Evolutionary conservation across 208 protist species (phyloP), one percentile per base, ranked within the genome.

Genomic region (Trichomonas gallinae): DNA sequence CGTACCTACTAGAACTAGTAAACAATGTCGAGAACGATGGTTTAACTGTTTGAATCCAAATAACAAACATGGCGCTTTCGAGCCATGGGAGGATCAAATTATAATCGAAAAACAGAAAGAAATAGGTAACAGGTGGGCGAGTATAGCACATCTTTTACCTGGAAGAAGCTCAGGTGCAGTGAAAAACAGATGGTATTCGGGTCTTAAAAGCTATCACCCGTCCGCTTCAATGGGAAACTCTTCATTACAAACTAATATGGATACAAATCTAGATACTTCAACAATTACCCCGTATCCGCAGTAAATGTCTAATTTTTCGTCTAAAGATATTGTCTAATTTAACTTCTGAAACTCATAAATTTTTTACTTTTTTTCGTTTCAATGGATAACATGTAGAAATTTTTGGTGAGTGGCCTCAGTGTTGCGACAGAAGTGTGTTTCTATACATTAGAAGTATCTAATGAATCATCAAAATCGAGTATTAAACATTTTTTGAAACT

Each of bases 91-190:
- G 31, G 83, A 89, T 46, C 34, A 89, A 46, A 46, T 89, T 46
- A 89, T 89, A 45, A 89, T 89, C 40, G 40, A 89, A 46, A 89
- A 89, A 89, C 83, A 89, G 42, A 89, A 89, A 46, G 83, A 89
- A 89, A 40, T 89, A 23, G 83, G 83, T n/a, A 89, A 89, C 36
- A 45, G 83, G 40, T 89, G 83, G 83, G 36, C 83, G n/a, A n/a
- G 23, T 31, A 89, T 89, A n/a, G 83, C 83, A 15, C 83, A 89
- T 23, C 40, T 46, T 44, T 89, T 89, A 31, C 83, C 83, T 15
- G 83, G 83, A 8, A 89, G 83, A 89, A 44, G n/a, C 13, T 46
- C 83, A n/a, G 83, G 83, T 89, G 34, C 83, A 23, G 40, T 89
- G 13, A 89, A 89, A 46, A 89, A 89, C 31, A 9, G 83, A 46